Base-by-base conservation (phyloP, 331 rosid genomes). In the Stylosanthes scabra region DNA sequence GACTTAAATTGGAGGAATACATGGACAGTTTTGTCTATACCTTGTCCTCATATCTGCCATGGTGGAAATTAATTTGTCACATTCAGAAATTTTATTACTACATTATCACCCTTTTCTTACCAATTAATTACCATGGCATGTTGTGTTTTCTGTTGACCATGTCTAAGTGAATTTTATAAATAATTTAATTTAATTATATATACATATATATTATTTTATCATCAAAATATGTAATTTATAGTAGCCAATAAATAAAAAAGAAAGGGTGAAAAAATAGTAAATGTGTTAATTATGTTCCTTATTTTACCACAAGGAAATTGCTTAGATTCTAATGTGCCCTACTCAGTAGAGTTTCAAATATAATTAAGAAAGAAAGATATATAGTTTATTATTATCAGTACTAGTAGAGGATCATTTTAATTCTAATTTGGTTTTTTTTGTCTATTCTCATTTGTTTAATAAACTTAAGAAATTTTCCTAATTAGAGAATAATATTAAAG, bases 41-140 rank as follows among this genome's bases (percentile, higher is more conserved):
- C 10, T 61, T 80, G 80, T 80, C 74, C 74, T 75, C 63, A 70
- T 31, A 31, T 45, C 52, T 8, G 55, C 47, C n/a, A 64, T 16
- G 47, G 13, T 42, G 59, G 59, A n/a, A 20, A 20, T 20, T 0
- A 20, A 13, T 0, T 70, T 63, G 68, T 63, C n/a, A n/a, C 27
- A n/a, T 51, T 31, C 5, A 2, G 7, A 45, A 16, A 47, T 70
- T 70, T 69, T 46, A 46, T 60, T 14, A 20, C 37, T 31, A 31
- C 3, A 31, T 31, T 54, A 12, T 5, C 9, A 16, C 12, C 1
- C 1, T 20, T 20, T 20, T 20, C 1, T 20, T 20, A 20, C 25
- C 25, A 20, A 20, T 20, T 64, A 31, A 31, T 51, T 49, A 59
- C 49, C 46, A 68, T n/a, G 63, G 50, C 29, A 41, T 75, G 12